Percentiles rank a stretch among this genome's conserved stretches.
Evolutionary conservation across 2,329 filamentous ascomycete species (phyloP).

Genomic region (Calonectria hongkongensis): DNA sequence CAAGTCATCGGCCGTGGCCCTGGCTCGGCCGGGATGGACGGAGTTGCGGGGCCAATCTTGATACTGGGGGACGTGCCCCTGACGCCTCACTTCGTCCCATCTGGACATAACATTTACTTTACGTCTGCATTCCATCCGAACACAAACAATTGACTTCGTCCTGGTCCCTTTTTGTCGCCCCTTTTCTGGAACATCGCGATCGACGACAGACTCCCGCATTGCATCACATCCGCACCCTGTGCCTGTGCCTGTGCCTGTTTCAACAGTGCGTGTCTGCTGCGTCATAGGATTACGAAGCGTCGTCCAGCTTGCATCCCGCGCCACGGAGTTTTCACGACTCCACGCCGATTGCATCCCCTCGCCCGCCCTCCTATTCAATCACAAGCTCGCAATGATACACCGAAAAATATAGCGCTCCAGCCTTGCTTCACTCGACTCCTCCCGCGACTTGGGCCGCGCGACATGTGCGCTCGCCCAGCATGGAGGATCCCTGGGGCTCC

Average conservation of each 20-base stretch:
- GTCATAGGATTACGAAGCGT: slow-evolving; percentile 37
- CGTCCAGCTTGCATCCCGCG: slow-evolving; percentile 30
- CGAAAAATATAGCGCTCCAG: slow-evolving; percentile 28
- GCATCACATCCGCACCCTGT: background rate
- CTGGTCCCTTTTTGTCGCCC: background rate
- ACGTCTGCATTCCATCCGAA: slow-evolving; percentile 21
- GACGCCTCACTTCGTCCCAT: slow-evolving; percentile 33
- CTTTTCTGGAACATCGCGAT: slow-evolving; percentile 4
- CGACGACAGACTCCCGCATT: background rate
- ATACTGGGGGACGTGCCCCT: slow-evolving; percentile 41
- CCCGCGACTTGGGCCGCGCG: slow-evolving; percentile 50
- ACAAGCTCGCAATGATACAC: slow-evolving; percentile 48
- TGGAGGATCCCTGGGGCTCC: slow-evolving; percentile 80
- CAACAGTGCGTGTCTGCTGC: slow-evolving; percentile 18
- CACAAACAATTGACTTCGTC: slow-evolving; percentile 23
- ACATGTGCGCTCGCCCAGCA: slow-evolving; percentile 62
- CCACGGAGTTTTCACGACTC: slow-evolving; percentile 40
- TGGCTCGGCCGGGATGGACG: slow-evolving; percentile 47
- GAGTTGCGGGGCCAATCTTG: slow-evolving; percentile 52
- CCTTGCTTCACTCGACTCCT: slow-evolving; percentile 27
- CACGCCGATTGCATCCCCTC: slow-evolving; percentile 34
- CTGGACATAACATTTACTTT: slow-evolving; percentile 24
- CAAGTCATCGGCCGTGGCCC: slow-evolving; percentile 40
- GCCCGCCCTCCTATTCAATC: slow-evolving; percentile 33
- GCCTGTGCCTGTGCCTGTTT: background rate